phyloP scores from a whole-genome alignment of 2,329 filamentous ascomycete genomes.

The Claviceps sp. region DNA sequence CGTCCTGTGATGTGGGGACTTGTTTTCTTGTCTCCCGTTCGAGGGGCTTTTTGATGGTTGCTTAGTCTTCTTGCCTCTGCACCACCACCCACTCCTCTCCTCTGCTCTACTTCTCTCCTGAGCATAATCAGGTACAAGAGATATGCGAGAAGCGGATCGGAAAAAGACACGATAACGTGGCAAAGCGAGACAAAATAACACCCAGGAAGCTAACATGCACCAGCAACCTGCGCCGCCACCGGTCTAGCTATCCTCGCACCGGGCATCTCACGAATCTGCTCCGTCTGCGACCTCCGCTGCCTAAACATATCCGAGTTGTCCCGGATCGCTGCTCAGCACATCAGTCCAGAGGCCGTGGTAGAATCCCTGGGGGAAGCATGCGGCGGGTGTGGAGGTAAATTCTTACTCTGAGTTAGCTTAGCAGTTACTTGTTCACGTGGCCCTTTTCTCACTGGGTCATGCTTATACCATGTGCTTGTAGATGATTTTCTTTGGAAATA shows the following conservation, averaged over 20 bases:
- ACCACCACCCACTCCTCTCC: neutral
- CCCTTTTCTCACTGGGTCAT: neutral
- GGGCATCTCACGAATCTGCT: constrained; percentile 38
- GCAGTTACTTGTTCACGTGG: neutral
- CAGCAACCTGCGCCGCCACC: constrained; percentile 40
- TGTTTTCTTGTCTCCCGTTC: too few species aligned
- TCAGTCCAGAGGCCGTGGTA: constrained; percentile 15
- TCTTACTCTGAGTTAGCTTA: constrained; percentile 15
- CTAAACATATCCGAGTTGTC: constrained; percentile 30
- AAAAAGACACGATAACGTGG: too few species aligned
- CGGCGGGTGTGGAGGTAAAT: constrained; percentile 29
- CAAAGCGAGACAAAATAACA: too few species aligned
- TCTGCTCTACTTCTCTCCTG: neutral
- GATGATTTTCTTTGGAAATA: too few species aligned
- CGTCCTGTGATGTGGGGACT: too few species aligned
- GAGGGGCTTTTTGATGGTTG: too few species aligned
- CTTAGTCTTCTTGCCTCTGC: too few species aligned
- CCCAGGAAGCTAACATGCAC: neutral
- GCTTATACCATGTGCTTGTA: too few species aligned
- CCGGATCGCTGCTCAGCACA: constrained; percentile 17
- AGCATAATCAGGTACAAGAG: too few species aligned
- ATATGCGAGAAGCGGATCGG: too few species aligned
- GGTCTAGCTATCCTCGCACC: constrained; percentile 41
- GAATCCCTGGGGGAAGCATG: constrained; percentile 22
- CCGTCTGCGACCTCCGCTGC: constrained; percentile 39